These are phyloP conservation scores for Amoebophrya sp. DNA, from an alignment of 169 alveolate genomes.

Conservation along the genomic window DNA sequence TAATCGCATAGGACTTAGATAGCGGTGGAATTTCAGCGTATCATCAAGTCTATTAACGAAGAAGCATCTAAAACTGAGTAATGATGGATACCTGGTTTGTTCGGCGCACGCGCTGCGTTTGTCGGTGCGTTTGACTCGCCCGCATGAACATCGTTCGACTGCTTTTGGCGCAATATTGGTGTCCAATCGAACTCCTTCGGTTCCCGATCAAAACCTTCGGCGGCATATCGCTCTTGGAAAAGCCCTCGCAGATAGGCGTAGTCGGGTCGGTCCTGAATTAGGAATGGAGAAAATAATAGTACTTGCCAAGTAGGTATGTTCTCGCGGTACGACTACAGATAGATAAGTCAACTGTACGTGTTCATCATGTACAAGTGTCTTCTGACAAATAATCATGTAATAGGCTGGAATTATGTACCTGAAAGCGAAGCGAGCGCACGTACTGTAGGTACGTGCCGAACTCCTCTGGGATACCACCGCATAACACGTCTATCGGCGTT, in stretches of 20 bases:
- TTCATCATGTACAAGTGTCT: too few species aligned
- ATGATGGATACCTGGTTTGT: too few species aligned
- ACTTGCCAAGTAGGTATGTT: too few species aligned
- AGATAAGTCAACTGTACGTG: too few species aligned
- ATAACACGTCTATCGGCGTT: slow-evolving; percentile 86
- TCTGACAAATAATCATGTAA: background rate
- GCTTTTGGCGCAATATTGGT: background rate
- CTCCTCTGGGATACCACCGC: slow-evolving; percentile 57
- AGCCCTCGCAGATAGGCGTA: slow-evolving; percentile 80
- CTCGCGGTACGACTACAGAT: too few species aligned
- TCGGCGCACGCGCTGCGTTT: too few species aligned
- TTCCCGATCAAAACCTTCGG: slow-evolving; percentile 67
- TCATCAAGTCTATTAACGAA: too few species aligned
- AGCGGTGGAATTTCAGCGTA: too few species aligned
- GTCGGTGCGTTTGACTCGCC: too few species aligned
- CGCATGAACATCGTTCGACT: background rate
- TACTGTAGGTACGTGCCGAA: slow-evolving; percentile 62
- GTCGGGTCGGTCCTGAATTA: slow-evolving; percentile 75
- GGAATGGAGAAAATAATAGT: too few species aligned
- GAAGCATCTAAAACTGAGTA: too few species aligned
- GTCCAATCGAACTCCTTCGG: slow-evolving; percentile 16
- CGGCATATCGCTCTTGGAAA: slow-evolving; percentile 82
- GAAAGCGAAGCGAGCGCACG: slow-evolving; percentile 66
- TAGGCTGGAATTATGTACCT: background rate
- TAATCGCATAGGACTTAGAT: too few species aligned